Percentiles rank a stretch among this genome's conserved stretches.
Evolutionary conservation across 441 rosid genomes (phyloP).

Genomic region (Mallotus repandus): DNA sequence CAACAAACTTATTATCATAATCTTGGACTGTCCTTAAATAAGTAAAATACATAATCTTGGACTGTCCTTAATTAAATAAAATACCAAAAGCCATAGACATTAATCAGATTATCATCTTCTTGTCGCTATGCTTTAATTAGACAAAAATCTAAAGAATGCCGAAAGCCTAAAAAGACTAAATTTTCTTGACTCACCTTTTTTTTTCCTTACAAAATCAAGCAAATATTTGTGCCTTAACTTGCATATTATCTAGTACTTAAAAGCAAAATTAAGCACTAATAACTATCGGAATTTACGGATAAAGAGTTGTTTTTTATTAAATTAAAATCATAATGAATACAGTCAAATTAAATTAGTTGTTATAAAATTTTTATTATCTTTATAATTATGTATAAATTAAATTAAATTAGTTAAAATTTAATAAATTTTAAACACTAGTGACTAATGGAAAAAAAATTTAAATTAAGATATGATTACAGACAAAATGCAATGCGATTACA

Average conservation of each 20-base stretch:
- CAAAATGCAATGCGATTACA: neutral
- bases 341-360: too few relatives aligned
- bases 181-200: neutral
- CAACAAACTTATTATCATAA: neutral
- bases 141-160: slow-evolving; percentile 7
- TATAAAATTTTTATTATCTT: too few relatives aligned
- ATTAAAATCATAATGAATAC: too few relatives aligned
- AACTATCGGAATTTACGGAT: too few relatives aligned
- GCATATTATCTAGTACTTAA: neutral
- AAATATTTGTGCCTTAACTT: neutral
- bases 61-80: neutral
- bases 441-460: neutral
- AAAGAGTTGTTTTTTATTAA: too few relatives aligned
- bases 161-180: slow-evolving; percentile 1
- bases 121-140: slow-evolving; percentile 16
- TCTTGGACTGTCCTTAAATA: neutral
- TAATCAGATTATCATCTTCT: neutral
- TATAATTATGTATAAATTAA: too few relatives aligned
- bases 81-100: neutral
- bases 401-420: too few relatives aligned
- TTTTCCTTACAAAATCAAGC: neutral
- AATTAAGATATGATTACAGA: neutral
- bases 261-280: too few relatives aligned
- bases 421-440: too few relatives aligned
- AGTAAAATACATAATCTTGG: neutral